These are phyloP conservation scores for Halteria grandinella DNA, from an alignment of 73 alveolate genomes.

Conservation along the genomic window DNA sequence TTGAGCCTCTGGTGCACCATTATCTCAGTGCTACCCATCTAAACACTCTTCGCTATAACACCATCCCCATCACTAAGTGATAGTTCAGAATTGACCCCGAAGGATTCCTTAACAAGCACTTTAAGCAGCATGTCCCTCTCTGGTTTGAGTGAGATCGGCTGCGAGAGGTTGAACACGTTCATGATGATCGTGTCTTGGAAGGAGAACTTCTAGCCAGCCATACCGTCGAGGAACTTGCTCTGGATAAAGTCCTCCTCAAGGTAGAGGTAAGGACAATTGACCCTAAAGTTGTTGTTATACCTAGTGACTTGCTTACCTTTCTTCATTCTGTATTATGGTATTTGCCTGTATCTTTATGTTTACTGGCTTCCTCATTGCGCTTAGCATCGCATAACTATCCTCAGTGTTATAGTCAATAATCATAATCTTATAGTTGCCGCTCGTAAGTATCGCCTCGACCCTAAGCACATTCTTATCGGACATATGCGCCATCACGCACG, in stretches of 20 bases:
- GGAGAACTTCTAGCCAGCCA: conserved; percentile 14
- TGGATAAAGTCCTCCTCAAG: conserved; percentile 15
- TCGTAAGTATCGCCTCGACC: conserved; percentile 20
- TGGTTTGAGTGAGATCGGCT: conserved; percentile 8
- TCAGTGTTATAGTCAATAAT: not conserved
- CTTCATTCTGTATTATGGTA: conserved; percentile 29
- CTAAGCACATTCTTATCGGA: not conserved
- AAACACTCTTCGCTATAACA: not conserved
- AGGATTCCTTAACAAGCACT: conserved; percentile 13
- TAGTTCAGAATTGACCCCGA: conserved; percentile 17
- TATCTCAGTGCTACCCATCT: conserved; percentile 27
- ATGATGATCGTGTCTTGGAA: conserved; percentile 20
- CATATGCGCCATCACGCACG: conserved; percentile 26
- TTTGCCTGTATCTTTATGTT: not conserved
- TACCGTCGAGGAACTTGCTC: conserved; percentile 22
- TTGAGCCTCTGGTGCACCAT: too few relatives aligned
- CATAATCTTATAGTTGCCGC: conserved; percentile 21
- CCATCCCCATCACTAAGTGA: not conserved
- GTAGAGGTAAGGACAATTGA: conserved; percentile 31
- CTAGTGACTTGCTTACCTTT: conserved; percentile 33
- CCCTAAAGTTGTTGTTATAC: conserved; percentile 3
- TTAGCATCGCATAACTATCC: not conserved
- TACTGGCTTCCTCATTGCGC: not conserved
- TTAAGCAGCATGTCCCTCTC: conserved; percentile 8
- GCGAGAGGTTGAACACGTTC: conserved; percentile 27